Evolutionary conservation across 169 alveolate genomes (phyloP).

Genomic region (Plasmodium cynomolgi): DNA sequence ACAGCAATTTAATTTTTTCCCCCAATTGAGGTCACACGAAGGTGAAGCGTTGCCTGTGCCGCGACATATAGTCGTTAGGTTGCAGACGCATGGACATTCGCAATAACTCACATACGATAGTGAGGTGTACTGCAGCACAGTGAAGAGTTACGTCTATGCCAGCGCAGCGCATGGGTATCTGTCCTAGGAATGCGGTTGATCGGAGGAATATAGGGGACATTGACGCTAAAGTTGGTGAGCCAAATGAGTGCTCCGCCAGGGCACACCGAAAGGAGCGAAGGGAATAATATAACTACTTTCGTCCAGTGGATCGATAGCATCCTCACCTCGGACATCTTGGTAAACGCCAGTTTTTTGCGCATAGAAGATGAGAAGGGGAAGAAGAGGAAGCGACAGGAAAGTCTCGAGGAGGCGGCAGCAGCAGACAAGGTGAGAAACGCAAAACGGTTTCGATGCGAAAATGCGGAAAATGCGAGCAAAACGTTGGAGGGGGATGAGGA

Average conservation of each 20-base stretch:
- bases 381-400: conserved; percentile 11
- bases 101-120: background rate
- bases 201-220: background rate
- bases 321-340: background rate
- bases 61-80: background rate
- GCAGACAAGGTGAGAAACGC: background rate
- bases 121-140: background rate
- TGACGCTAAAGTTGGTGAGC: background rate
- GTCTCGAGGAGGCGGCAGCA: background rate
- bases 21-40: background rate
- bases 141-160: background rate
- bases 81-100: background rate
- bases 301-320: conserved; percentile 36
- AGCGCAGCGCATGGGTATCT: background rate
- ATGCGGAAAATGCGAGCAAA: background rate
- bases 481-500: background rate
- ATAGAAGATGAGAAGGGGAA: conserved; percentile 12
- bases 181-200: background rate
- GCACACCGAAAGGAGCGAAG: background rate
- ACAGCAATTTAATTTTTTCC: background rate
- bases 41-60: background rate
- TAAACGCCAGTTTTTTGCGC: background rate
- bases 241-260: background rate
- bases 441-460: background rate
- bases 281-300: conserved; percentile 1